A percentile compares a stretch with the other conserved stretches of the same genome.
Evolutionary conservation across 805 yeast genomes (phyloP).

Genomic region (Priceomyces melissophilus): DNA sequence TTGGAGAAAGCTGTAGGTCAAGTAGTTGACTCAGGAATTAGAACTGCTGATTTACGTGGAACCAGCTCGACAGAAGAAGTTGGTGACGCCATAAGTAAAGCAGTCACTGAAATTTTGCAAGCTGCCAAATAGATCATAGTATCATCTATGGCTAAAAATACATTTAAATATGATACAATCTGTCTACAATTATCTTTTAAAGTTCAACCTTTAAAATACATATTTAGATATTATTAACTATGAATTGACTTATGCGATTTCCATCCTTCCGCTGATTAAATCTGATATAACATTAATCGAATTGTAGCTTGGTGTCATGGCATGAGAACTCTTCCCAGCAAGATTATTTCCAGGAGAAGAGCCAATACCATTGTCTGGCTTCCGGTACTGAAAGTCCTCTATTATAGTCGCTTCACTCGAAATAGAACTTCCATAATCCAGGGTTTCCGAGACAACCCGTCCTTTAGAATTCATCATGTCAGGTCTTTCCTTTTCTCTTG

Average conservation of each 20-base stretch:
- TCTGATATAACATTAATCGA: constrained; percentile 3
- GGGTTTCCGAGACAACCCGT: constrained; percentile 4
- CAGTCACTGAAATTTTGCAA: constrained; percentile 55
- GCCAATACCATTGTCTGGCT: background rate
- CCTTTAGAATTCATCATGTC: constrained; percentile 5
- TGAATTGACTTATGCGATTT: background rate
- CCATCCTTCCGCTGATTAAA: constrained; percentile 1
- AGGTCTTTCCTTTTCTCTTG: background rate
- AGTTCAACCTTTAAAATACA: too few relatives aligned
- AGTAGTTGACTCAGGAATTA: constrained; percentile 78
- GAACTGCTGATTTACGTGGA: constrained; percentile 93
- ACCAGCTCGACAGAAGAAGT: constrained; percentile 80
- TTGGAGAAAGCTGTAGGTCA: constrained; percentile 82
- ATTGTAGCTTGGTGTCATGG: background rate
- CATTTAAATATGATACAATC: too few relatives aligned
- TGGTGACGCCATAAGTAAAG: constrained; percentile 86
- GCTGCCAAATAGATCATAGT: constrained; percentile 5
- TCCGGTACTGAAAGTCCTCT: background rate
- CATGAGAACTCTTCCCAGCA: too few relatives aligned
- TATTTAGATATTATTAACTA: too few relatives aligned
- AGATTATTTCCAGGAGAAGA: too few relatives aligned
- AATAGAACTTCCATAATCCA: constrained; percentile 5
- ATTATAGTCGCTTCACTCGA: constrained; percentile 21
- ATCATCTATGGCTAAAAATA: too few relatives aligned
- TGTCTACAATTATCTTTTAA: too few relatives aligned